Percentiles rank a stretch among this genome's conserved stretches.
Conservation (phyloP, 2,329 filamentous ascomycete species). For the Calonectria montana region DNA sequence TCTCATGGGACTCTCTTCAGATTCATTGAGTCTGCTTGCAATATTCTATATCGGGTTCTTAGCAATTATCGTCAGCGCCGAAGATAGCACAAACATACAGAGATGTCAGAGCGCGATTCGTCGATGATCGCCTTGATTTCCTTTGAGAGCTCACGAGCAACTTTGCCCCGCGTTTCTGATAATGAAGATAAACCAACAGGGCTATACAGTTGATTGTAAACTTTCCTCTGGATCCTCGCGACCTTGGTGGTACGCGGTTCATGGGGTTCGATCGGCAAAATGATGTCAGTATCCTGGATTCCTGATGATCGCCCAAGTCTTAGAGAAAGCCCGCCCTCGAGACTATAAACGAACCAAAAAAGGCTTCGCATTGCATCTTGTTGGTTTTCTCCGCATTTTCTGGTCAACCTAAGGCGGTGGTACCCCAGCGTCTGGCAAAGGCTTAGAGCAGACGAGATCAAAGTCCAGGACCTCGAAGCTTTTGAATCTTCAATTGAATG, state of each 20-base stretch:
- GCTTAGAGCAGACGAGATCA: conserved; percentile 50
- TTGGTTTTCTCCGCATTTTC: background rate
- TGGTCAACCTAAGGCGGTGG: conserved; percentile 32
- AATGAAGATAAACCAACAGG: conserved; percentile 15
- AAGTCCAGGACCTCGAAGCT: conserved; percentile 46
- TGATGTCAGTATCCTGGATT: conserved; percentile 48
- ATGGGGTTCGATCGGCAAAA: conserved; percentile 27
- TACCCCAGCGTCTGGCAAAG: conserved; percentile 49
- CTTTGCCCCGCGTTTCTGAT: background rate
- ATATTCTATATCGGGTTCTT: conserved; percentile 15
- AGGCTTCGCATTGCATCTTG: conserved; percentile 20
- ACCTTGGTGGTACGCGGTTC: conserved; percentile 33
- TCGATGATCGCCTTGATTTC: conserved; percentile 26
- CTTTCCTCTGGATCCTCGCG: conserved; percentile 44
- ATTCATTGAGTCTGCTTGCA: background rate
- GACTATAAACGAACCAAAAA: conserved; percentile 50
- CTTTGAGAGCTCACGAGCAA: conserved; percentile 4
- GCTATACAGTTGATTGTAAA: conserved; percentile 50
- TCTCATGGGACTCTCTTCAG: conserved; percentile 38
- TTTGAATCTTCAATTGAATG: conserved; percentile 48
- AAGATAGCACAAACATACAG: background rate
- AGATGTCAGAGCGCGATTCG: conserved; percentile 19
- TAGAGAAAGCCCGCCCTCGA: conserved; percentile 52
- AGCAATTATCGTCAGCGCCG: background rate
- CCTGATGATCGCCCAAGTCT: conserved; percentile 48